Evolutionary conservation across 1,139 yeast species (phyloP).

Genomic region (Yamadazyma epiphylla): DNA sequence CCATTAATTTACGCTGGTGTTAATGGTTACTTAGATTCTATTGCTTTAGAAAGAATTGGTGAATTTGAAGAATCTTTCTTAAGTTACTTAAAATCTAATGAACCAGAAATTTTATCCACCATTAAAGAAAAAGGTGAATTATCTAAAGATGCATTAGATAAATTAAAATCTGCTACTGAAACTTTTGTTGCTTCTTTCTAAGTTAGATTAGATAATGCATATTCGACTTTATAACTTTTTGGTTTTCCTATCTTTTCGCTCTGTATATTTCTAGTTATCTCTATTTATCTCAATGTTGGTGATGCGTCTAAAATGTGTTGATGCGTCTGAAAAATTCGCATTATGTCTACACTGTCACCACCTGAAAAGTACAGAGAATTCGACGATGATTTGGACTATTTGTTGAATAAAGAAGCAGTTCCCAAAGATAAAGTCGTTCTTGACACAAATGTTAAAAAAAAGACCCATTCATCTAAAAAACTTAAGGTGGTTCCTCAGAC

Average conservation of each 20-base stretch:
- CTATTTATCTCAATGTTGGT: too few species aligned
- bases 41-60: conserved; percentile 83
- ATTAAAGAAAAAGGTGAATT: conserved; percentile 90
- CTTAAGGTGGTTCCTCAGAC: too few species aligned
- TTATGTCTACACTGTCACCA: too few species aligned
- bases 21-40: conserved; percentile 93
- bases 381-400: conserved; percentile 14
- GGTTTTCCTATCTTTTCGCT: neutral
- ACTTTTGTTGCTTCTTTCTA: conserved; percentile 85
- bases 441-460: too few species aligned
- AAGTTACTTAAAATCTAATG: conserved; percentile 87
- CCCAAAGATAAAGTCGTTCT: too few species aligned
- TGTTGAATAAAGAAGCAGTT: conserved; percentile 7
- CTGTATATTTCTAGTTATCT: too few species aligned
- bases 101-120: conserved; percentile 75
- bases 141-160: conserved; percentile 79
- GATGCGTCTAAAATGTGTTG: too few species aligned
- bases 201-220: conserved; percentile 10
- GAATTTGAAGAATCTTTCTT: conserved; percentile 93
- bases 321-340: too few species aligned
- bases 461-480: conserved; percentile 3
- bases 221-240: neutral
- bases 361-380: too few species aligned
- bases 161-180: conserved; percentile 88
- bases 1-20: conserved; percentile 99